Base-by-base conservation (phyloP, 768 basidiomycete species). In the Termitomyces sp. region DNA sequence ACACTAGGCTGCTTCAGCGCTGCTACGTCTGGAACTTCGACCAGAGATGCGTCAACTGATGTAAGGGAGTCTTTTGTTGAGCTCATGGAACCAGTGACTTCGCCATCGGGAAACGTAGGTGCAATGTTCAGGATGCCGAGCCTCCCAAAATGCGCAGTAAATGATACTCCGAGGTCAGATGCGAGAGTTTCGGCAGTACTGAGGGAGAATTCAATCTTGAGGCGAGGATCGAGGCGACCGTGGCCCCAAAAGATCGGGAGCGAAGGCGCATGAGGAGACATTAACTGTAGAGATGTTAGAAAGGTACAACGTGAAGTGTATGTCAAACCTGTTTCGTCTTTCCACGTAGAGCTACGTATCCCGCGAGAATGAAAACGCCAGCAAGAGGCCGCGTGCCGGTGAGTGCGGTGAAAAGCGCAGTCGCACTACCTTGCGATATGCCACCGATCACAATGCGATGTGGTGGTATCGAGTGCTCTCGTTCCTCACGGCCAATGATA, bases 181-280 rank as follows among this genome's bases (percentile, higher is more conserved):
- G 79, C 77, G 14, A 90, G 71, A 45, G 76, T 75, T 35, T 78
- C 73, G 41, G 80, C 75, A 5, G 84, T 78, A 50, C 63, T 61
- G 49, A 76, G 63, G 19, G 84, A 82, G 58, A 79, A 75, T 17
- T 70, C 59, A 63, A 80, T 82, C 19, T 74, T 68, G 32, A 92
- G 82, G 45, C 86, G 77, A 8, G 68, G 77, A 67, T 93, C 90
- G 9, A 66, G 72, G 21, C 73, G 80, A 14, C 89, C 90, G 58
- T 91, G 89, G 29, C 82, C 89, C 83, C 87, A 87, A 68, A 91
- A 88, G n/a, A 90, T 75, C 0, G 89, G 87, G 57, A 46, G 29
- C 25, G 7, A 23, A 27, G 31, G 43, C 8, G 34, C n/a, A 42
- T 53, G 45, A 17, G 46, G 11, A 35, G 11, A 21, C 35, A 53